These are phyloP conservation scores for Hordeum marinum DNA, from an alignment of 176 grass and related monocot species.

Conservation along the genomic window DNA sequence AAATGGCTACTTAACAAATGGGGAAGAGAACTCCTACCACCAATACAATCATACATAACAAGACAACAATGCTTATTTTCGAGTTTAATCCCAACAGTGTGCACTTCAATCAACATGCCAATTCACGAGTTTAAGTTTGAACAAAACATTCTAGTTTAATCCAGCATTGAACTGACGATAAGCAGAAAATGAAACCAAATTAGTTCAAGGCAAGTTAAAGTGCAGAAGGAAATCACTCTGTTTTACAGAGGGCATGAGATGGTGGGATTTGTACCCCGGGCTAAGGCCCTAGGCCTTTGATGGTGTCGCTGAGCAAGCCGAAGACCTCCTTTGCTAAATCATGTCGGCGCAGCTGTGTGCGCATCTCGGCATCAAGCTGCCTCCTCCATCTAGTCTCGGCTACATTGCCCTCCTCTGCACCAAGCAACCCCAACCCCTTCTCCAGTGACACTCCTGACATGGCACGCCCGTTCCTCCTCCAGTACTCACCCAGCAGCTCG, in stretches of 20 bases:
- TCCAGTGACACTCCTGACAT: slow-evolving; percentile 53
- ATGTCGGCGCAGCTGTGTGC: slow-evolving; percentile 40
- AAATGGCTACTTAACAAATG: background rate
- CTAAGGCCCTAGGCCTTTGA: slow-evolving; percentile 59
- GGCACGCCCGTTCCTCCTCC: slow-evolving; percentile 36
- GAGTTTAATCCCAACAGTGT: background rate
- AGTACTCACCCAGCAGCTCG: slow-evolving; percentile 64
- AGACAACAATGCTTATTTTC: background rate
- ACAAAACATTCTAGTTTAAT: background rate
- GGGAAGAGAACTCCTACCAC: background rate
- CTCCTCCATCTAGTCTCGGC: slow-evolving; percentile 58
- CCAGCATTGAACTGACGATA: background rate
- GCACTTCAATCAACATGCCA: background rate
- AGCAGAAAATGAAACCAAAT: background rate
- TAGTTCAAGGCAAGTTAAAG: slow-evolving; percentile 23
- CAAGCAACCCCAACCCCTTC: slow-evolving; percentile 41
- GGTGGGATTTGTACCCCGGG: slow-evolving; percentile 24
- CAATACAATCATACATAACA: background rate
- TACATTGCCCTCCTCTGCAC: slow-evolving; percentile 10
- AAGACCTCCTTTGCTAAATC: slow-evolving; percentile 74
- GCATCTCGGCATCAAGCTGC: slow-evolving; percentile 59
- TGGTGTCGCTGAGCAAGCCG: slow-evolving; percentile 55
- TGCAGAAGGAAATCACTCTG: background rate
- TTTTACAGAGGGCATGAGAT: slow-evolving; percentile 7
- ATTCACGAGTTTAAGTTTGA: background rate